Evolutionary conservation across 1,284 basidiomycete genomes (phyloP).

Genomic region (Rhodotorula sp.): DNA sequence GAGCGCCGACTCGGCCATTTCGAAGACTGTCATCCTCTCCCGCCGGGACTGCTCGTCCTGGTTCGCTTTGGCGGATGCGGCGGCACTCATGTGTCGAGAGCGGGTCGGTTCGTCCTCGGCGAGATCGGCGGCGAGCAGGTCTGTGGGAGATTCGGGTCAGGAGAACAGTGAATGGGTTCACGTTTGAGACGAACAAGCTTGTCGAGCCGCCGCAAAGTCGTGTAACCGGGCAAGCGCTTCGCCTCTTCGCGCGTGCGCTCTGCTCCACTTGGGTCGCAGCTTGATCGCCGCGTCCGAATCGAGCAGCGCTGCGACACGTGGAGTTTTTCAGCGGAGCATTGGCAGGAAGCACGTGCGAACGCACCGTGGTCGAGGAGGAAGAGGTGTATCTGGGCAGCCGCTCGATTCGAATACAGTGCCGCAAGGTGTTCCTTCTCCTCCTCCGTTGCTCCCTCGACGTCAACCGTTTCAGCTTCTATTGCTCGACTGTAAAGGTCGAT

Average conservation of each 20-base stretch:
- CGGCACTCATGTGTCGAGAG: not conserved
- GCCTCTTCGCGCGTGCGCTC: too few relatives aligned
- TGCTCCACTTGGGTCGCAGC: too few relatives aligned
- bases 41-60: not conserved
- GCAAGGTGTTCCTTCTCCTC: not conserved
- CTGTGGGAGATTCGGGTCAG: not conserved
- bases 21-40: not conserved
- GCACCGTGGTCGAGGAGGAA: slow-evolving; percentile 10
- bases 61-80: not conserved
- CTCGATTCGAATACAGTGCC: slow-evolving; percentile 14
- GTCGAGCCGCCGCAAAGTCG: not conserved
- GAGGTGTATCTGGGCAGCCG: slow-evolving; percentile 10
- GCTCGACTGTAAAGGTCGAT: slow-evolving; percentile 3
- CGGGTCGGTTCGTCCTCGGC: slow-evolving; percentile 10
- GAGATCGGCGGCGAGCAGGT: not conserved
- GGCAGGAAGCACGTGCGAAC: not conserved
- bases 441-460: too few relatives aligned
- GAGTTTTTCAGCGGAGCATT: not conserved
- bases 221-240: not conserved
- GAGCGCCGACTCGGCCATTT: slow-evolving; percentile 3
- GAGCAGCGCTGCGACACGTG: slow-evolving; percentile 6
- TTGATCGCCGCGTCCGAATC: slow-evolving; percentile 4
- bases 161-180: too few relatives aligned
- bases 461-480: not conserved
- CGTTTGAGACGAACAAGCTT: slow-evolving; percentile 8